These are phyloP conservation scores for Trichosporon sp. DNA, from an alignment of 1,284 basidiomycete species.

Conservation along the genomic window DNA sequence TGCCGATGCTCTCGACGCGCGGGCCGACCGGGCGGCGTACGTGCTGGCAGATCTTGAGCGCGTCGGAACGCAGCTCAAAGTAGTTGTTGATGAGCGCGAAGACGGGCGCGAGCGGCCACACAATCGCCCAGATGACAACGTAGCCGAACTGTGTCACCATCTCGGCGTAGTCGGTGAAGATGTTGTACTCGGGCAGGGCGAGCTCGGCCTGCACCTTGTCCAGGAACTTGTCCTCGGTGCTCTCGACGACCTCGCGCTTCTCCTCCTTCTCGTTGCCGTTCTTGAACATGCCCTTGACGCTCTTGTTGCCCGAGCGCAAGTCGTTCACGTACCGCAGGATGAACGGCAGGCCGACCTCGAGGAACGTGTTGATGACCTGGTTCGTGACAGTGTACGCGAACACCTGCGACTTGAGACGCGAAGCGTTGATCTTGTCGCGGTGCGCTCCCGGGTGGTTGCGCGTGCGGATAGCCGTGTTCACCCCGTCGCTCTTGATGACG, in stretches of 20 bases:
- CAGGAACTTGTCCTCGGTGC: constrained; percentile 52
- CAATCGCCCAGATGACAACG: constrained; percentile 82
- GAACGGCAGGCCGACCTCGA: constrained; percentile 80
- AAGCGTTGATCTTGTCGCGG: constrained; percentile 51
- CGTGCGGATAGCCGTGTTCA: neutral
- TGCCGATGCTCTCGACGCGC: constrained; percentile 84
- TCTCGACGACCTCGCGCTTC: neutral
- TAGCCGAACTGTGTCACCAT: constrained; percentile 93
- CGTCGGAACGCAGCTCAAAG: constrained; percentile 86
- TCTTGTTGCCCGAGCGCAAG: constrained; percentile 53
- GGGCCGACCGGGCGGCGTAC: constrained; percentile 76
- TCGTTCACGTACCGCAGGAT: constrained; percentile 62
- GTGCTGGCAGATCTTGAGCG: constrained; percentile 89
- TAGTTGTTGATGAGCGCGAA: constrained; percentile 62
- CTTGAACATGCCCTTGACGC: constrained; percentile 27
- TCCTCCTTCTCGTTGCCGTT: constrained; percentile 2
- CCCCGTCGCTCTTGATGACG: neutral
- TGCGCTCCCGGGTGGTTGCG: neutral
- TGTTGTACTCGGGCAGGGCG: constrained; percentile 70
- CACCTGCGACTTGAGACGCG: constrained; percentile 79
- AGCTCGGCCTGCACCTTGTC: constrained; percentile 72
- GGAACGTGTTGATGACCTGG: constrained; percentile 75
- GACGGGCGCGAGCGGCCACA: constrained; percentile 86
- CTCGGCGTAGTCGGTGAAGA: constrained; percentile 83
- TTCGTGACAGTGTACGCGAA: constrained; percentile 91